Base-by-base conservation (phyloP, 306 rosid genomes). In the Delonix regia region DNA sequence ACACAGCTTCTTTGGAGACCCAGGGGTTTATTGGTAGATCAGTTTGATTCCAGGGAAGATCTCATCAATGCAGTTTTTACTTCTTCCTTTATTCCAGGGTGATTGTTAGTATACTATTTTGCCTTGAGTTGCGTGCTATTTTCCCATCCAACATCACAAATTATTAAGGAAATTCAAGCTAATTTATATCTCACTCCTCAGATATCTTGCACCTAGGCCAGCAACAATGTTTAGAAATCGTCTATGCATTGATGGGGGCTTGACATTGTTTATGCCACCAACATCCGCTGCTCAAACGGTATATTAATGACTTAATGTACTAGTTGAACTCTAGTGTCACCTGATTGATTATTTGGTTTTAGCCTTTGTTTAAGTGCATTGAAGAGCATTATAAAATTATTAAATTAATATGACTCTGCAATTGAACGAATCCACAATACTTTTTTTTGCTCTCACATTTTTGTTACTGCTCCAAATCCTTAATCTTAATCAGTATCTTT, bases 1-100 rank as follows among this genome's bases (percentile, higher is more conserved):
- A 94, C 97, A 12, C 97, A 92, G 87, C 88, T 92, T 81, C 84
- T 89, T 55, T 90, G 97, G 99, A 92, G 94, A 83, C 99, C 97
- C 21, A 88, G 95, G 83, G 99, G 99, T 63, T 78, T 94, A 84
- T 81, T 94, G 92, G 95, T 94, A 76, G 99, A 94, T 87, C 87
- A 88, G 75, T 94, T 90, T 85, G 95, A 92, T 79, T 94, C 99
- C 80, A 94, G 92, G 90, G 97, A 90, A 83, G 99, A 94, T 87
- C 97, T 94, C 86, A 94, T 94, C 71, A 86, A 89, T 83, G 99
- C 99, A 62, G 97, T 94, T 80, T 86, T 92, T 71, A 94, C 99
- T 81, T 94, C 99, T 70, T 94, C 99, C 85, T 94, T 90, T 84
- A 92, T 94, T 86, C 99, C 99, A 81, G 99, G 99, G 99, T 94